Conservation (phyloP, 208 protist species). For the Wallacemonas sp. region DNA sequence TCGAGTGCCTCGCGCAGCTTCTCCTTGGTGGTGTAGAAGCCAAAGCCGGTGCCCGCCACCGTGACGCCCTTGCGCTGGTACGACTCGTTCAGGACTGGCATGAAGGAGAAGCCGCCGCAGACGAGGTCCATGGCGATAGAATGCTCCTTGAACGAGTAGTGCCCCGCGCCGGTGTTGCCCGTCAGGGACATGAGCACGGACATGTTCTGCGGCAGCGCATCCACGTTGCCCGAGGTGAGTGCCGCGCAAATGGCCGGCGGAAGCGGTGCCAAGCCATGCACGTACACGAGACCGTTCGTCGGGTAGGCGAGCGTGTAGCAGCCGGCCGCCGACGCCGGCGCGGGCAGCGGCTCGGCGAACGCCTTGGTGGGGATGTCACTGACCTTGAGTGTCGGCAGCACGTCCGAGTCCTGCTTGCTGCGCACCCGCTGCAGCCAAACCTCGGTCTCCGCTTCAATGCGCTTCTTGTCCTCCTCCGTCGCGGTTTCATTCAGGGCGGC, state of each 20-base stretch:
- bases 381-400: conserved; percentile 81
- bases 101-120: conserved; percentile 83
- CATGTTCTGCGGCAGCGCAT: conserved; percentile 37
- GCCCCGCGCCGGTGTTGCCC: conserved; percentile 62
- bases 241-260: conserved; percentile 28
- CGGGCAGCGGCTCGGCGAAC: conserved; percentile 78
- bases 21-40: conserved; percentile 88
- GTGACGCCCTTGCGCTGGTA: conserved; percentile 51
- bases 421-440: conserved; percentile 70
- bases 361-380: conserved; percentile 75
- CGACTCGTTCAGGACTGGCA: conserved; percentile 70
- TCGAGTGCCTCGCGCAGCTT: conserved; percentile 78
- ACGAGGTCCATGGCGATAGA: conserved; percentile 80
- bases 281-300: conserved; percentile 92
- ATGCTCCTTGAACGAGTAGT: conserved; percentile 76
- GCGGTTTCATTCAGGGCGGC: conserved; percentile 53
- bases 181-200: conserved; percentile 60
- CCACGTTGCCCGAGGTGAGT: conserved; percentile 30
- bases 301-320: conserved; percentile 64
- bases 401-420: conserved; percentile 58
- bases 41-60: conserved; percentile 70
- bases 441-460: conserved; percentile 59
- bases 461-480: conserved; percentile 56
- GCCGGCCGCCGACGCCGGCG: conserved; percentile 20
- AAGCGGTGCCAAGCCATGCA: conserved; percentile 85